Evolutionary conservation across 768 basidiomycete genomes (phyloP).

Genomic region (Infundibulicybe gibba): DNA sequence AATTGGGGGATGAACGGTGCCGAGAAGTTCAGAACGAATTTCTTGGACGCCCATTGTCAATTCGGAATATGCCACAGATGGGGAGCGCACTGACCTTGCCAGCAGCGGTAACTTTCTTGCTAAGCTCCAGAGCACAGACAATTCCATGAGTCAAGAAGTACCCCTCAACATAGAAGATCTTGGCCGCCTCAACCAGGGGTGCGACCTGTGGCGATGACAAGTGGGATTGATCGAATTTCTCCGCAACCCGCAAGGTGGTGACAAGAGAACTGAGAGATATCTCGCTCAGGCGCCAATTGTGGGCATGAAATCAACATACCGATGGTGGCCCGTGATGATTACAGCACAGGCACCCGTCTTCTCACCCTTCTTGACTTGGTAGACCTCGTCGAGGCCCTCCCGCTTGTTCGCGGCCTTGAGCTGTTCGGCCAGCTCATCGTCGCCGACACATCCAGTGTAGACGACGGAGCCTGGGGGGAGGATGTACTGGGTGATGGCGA

Average conservation of each 20-base stretch:
- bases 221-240: conserved; percentile 83
- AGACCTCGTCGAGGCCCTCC: conserved; percentile 86
- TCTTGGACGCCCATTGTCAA: conserved; percentile 37
- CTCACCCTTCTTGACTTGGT: conserved; percentile 82
- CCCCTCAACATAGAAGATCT: conserved; percentile 91
- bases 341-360: conserved; percentile 98
- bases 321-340: conserved; percentile 87
- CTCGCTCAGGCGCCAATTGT: neutral
- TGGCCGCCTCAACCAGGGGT: conserved; percentile 73
- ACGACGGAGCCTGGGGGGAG: conserved; percentile 87
- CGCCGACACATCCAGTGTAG: conserved; percentile 91
- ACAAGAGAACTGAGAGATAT: conserved; percentile 69
- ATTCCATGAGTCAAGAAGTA: conserved; percentile 96
- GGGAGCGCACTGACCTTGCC: conserved; percentile 57
- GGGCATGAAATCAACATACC: conserved; percentile 41
- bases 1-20: conserved; percentile 97
- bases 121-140: conserved; percentile 65
- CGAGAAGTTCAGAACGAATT: conserved; percentile 89
- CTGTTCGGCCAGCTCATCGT: conserved; percentile 89
- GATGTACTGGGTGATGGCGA: conserved; percentile 63
- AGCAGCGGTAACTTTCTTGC: conserved; percentile 69
- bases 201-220: conserved; percentile 74
- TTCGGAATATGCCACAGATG: neutral
- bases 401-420: conserved; percentile 87
- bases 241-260: conserved; percentile 87